These are phyloP conservation scores for Plasmodium chabaudi DNA, from an alignment of 169 alveolate genomes.

Conservation along the genomic window DNA sequence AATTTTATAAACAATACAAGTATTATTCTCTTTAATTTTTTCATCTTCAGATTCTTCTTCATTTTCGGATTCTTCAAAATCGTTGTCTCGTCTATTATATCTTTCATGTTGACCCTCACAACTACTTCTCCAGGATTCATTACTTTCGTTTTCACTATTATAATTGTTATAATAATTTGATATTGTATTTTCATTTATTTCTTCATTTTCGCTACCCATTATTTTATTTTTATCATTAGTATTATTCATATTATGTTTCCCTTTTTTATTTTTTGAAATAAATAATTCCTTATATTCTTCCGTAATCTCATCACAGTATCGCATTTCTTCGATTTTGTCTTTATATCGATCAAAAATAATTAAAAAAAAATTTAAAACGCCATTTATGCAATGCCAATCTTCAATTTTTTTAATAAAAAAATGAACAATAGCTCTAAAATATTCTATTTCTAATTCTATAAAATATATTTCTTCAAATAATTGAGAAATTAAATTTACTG, in stretches of 20 bases:
- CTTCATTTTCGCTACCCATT: neutral
- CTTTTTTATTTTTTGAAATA: slow-evolving; percentile 3
- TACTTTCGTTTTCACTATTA: neutral
- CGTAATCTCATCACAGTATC: slow-evolving; percentile 10
- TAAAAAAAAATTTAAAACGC: slow-evolving; percentile 27
- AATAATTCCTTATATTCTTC: slow-evolving; percentile 21
- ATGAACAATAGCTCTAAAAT: neutral
- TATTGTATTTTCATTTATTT: neutral
- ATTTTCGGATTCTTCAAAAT: neutral
- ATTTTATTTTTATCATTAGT: neutral
- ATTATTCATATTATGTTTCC: neutral
- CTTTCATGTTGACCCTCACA: neutral
- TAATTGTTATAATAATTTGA: neutral
- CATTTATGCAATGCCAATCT: slow-evolving; percentile 72
- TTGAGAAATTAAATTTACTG: slow-evolving; percentile 38
- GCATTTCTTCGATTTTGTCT: slow-evolving; percentile 8
- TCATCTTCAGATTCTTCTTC: slow-evolving; percentile 24
- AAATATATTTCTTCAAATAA: slow-evolving; percentile 19
- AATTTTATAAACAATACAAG: slow-evolving; percentile 56
- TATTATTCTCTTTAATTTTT: slow-evolving; percentile 1
- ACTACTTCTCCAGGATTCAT: neutral
- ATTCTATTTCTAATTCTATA: slow-evolving; percentile 17
- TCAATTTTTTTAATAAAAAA: slow-evolving; percentile 55
- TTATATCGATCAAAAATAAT: slow-evolving; percentile 29
- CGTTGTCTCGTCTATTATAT: neutral